Conservation (phyloP, 1,284 basidiomycete genomes). For the Moesziomyces sp. region DNA sequence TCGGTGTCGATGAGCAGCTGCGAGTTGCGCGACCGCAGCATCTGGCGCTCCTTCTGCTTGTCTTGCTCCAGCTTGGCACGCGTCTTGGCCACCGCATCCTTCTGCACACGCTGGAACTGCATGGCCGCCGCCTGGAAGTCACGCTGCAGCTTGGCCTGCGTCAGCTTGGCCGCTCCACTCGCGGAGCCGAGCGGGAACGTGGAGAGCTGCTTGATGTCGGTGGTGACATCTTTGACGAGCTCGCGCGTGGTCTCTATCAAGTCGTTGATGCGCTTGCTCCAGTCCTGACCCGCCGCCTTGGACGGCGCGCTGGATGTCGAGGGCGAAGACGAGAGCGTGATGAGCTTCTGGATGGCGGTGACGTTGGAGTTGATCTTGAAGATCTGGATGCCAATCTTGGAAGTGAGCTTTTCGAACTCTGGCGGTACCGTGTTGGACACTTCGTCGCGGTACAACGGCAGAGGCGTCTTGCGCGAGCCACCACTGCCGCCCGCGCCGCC, state of each 20-base stretch:
- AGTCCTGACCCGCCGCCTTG: conserved; percentile 58
- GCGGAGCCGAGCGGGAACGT: conserved; percentile 15
- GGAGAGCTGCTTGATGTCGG: conserved; percentile 81
- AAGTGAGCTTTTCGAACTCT: conserved; percentile 80
- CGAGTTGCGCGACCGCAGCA: conserved; percentile 67
- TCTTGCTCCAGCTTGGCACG: conserved; percentile 83
- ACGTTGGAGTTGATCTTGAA: conserved; percentile 99
- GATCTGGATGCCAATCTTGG: conserved; percentile 88
- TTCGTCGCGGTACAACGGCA: conserved; percentile 43
- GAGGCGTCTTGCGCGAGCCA: conserved; percentile 44
- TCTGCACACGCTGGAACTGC: conserved; percentile 90
- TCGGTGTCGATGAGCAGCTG: conserved; percentile 50
- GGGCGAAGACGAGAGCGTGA: conserved; percentile 75
- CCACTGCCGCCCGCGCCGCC: conserved; percentile 18
- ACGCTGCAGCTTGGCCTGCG: conserved; percentile 87
- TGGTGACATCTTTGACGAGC: conserved; percentile 91
- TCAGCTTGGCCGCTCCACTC: conserved; percentile 57
- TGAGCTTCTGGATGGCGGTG: conserved; percentile 88
- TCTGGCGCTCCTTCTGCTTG: conserved; percentile 81
- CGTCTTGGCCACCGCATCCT: conserved; percentile 83
- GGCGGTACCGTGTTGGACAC: conserved; percentile 21
- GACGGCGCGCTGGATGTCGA: conserved; percentile 11
- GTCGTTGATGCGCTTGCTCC: conserved; percentile 78
- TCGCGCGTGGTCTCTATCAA: conserved; percentile 91
- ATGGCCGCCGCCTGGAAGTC: conserved; percentile 90